Conservation (phyloP, 352 stramenopile species). For the Phytopythium kandeliae region DNA sequence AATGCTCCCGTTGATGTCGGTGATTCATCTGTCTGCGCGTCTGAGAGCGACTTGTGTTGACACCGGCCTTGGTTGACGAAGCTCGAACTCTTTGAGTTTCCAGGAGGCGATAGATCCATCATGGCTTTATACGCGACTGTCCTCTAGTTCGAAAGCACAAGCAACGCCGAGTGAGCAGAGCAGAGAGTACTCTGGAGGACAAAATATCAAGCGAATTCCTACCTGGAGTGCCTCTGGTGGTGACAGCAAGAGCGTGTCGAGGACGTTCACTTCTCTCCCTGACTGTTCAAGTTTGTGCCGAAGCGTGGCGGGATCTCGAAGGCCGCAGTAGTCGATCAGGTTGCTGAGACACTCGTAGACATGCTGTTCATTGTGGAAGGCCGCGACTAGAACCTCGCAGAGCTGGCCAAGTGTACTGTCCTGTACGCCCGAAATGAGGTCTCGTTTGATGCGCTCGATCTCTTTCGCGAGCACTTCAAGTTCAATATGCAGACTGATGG, state of each 20-base stretch:
- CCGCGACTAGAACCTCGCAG: conserved; percentile 56
- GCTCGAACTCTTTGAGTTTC: conserved; percentile 1
- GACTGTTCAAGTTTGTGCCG: conserved; percentile 49
- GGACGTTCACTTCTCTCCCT: conserved; percentile 49
- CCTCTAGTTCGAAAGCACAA: conserved; percentile 10
- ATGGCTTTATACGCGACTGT: conserved; percentile 28
- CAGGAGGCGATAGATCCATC: conserved; percentile 21
- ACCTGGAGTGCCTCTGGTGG: conserved; percentile 45
- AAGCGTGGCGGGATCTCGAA: conserved; percentile 35
- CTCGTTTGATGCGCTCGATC: conserved; percentile 36
- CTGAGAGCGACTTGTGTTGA: too few species aligned
- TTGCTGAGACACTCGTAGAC: conserved; percentile 65
- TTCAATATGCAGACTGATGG: conserved; percentile 26
- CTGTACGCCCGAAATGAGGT: conserved; percentile 42
- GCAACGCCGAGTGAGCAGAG: neutral
- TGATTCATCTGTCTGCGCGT: neutral
- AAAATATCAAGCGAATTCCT: neutral
- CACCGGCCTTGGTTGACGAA: neutral
- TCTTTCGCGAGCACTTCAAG: conserved; percentile 49
- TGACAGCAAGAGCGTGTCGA: conserved; percentile 46
- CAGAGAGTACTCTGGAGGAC: neutral
- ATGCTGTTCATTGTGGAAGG: conserved; percentile 66
- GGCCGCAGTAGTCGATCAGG: conserved; percentile 46
- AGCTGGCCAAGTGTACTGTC: conserved; percentile 42
- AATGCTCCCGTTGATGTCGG: conserved; percentile 10